phyloP scores from a whole-genome alignment of 495 filamentous ascomycete genomes.

The Margaritispora aquatica region DNA sequence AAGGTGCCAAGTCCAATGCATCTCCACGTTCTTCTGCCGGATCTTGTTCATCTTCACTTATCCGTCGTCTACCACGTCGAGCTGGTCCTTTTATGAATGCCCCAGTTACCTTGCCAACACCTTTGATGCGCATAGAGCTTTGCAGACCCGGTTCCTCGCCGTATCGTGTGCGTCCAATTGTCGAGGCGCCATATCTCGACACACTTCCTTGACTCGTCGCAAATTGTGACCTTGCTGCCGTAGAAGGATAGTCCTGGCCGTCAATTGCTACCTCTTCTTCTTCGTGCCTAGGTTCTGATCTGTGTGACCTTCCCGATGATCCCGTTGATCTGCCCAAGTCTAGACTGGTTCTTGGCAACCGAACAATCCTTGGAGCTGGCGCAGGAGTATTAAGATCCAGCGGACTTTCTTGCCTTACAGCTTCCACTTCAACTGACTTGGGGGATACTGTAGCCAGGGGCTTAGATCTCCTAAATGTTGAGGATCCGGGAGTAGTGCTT shows the following conservation, averaged over 20 bases:
- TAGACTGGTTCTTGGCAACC: slow-evolving; percentile 44
- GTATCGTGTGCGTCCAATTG: slow-evolving; percentile 40
- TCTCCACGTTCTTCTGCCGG: slow-evolving; percentile 30
- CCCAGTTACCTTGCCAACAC: slow-evolving; percentile 63
- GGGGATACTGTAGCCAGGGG: slow-evolving; percentile 18
- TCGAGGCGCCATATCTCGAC: slow-evolving; percentile 44
- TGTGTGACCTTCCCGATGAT: slow-evolving; percentile 35
- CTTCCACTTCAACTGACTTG: slow-evolving; percentile 6
- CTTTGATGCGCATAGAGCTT: slow-evolving; percentile 67
- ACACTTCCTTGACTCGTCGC: slow-evolving; percentile 36
- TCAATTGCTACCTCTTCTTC: slow-evolving; percentile 30
- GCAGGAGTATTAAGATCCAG: slow-evolving; percentile 62
- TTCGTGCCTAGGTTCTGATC: slow-evolving; percentile 26
- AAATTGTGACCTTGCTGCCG: slow-evolving; percentile 30
- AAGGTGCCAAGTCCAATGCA: slow-evolving; percentile 22
- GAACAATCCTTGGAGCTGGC: slow-evolving; percentile 55
- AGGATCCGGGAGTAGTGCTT: slow-evolving; percentile 19
- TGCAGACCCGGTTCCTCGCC: slow-evolving; percentile 53
- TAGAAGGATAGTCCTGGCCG: slow-evolving; percentile 33
- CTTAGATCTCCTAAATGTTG: slow-evolving; percentile 16
- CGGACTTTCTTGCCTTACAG: slow-evolving; percentile 16
- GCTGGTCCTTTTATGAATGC: slow-evolving; percentile 71
- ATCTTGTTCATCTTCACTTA: slow-evolving; percentile 56
- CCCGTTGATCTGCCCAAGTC: slow-evolving; percentile 30
- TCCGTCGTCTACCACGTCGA: slow-evolving; percentile 62